Base-by-base conservation (phyloP, 768 basidiomycete species). In the Suillus decipiens region DNA sequence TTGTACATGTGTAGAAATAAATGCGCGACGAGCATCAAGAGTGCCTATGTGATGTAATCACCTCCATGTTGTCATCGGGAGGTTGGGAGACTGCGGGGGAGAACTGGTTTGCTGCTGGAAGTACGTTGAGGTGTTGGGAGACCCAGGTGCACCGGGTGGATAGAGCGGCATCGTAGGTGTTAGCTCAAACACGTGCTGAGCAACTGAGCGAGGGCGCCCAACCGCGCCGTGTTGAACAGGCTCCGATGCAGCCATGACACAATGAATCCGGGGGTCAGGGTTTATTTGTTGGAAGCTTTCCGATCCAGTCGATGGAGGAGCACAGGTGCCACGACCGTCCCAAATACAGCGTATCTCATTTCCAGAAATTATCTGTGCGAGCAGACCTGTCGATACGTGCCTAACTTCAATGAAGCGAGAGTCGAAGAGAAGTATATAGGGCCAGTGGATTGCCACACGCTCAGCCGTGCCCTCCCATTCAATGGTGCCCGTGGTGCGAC, bases 391-490 rank as follows among this genome's bases (percentile, higher is more conserved):
- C 66, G 88, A 85, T 66, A 93, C 84, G 73, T 95, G 89, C 28
- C 95, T 87, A 45, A 97, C 84, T 75, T 97, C 95, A 68, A 97
- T 91, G 78, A 97, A 96, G 3, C 91, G 89, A 10, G 86, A 82
- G 72, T 96, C 93, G 72, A 96, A 93, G 54, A 95, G 84, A 48
- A 96, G 81, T 54, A 98, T 80, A 70, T 95, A 95, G 1, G 95
- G 95, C 51, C 89, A 85, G 72, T 96, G 95, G 78, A 93, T 88
- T 2, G 94, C 93, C 28, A 93, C 93, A 37, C 87, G 88, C 67
- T 95, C 93, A 0, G 93, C 93, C 0, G 86, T 89, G 19, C 95
- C 93, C 74, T 99, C 96, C 94, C 95, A 99, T 74, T 99, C 96
- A 61, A 97, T 90, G 5, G 88, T 87, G 22, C 85, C 84, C 19